Evolutionary conservation across 352 stramenopile species (phyloP), one percentile per base, ranked within the genome.

Genomic region (Albugo candida): DNA sequence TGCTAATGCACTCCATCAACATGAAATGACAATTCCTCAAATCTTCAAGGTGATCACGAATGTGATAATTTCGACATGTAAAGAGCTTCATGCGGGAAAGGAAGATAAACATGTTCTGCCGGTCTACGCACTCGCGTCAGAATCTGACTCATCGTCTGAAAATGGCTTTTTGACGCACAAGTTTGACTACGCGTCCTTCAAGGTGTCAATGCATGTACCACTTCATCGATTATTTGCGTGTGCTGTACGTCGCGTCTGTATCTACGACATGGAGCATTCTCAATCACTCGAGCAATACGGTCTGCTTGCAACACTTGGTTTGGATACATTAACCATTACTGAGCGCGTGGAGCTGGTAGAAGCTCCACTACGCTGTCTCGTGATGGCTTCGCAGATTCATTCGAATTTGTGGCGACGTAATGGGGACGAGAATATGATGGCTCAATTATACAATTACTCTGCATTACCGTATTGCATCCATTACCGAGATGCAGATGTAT

Each of bases 391-490:
- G 14, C 79, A 92, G 53, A 92, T 92, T 41, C 79, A 92, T 40
- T 82, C 76, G 13, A 88, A 87, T 21, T 42, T 92, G 17, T 92
- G 79, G 79, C 68, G 79, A 16, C 69, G 79, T 20, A 92, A 92
- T 43, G 79, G 79, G 34, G 79, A 92, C 52, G 79, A 92, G 54
- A 92, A 85, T 46, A 92, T 92, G 79, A 61, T 89, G 47, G 78
- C 79, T 2, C 79, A 92, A 60, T 45, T 92, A 37, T 92, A 88
- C 65, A 92, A 92, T 59, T 92, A 92, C 55, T 92, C 76, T 13
- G 79, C 79, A 17, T 50, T 92, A 17, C 76, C 79, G 13, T 92
- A 89, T 53, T 92, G 79, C 36, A 64, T 92, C 43, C 74, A 92
- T 46, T 92, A 88, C 42, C 74, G 76, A 39, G 79, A 92, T 43